Conservation (phyloP, 805 yeast species). For the Myxozyma nipponensis region DNA sequence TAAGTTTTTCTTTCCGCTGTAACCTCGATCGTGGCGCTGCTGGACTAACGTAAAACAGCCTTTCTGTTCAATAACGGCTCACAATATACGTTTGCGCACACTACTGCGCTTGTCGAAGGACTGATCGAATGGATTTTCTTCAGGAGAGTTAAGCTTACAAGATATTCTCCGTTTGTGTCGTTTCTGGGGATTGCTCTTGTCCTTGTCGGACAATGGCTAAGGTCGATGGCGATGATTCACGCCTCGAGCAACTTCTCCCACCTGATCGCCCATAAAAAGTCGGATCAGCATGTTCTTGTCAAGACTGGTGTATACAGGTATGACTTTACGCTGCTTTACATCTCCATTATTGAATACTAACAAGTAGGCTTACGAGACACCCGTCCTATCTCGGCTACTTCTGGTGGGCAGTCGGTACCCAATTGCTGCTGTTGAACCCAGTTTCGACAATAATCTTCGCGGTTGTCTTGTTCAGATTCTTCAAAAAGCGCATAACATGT, state of each 20-base stretch:
- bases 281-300: constrained; percentile 59
- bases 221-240: constrained; percentile 80
- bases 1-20: constrained; percentile 10
- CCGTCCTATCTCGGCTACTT: constrained; percentile 91
- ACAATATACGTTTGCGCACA: constrained; percentile 56
- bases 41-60: constrained; percentile 33
- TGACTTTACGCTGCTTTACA: neutral
- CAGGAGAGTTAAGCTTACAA: constrained; percentile 39
- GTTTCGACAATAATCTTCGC: constrained; percentile 53
- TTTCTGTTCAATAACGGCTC: constrained; percentile 62
- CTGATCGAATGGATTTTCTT: constrained; percentile 42
- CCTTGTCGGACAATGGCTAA: constrained; percentile 58
- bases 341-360: neutral
- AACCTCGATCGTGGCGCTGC: neutral
- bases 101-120: constrained; percentile 51
- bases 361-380: constrained; percentile 49
- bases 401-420: constrained; percentile 90
- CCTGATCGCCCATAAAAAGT: constrained; percentile 53
- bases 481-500: constrained; percentile 57
- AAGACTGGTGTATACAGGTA: constrained; percentile 64
- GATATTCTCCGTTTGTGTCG: constrained; percentile 27
- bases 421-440: constrained; percentile 65
- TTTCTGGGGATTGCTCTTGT: constrained; percentile 48
- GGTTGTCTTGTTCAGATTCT: constrained; percentile 63
- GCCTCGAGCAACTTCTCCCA: constrained; percentile 88